These are phyloP conservation scores for Hordeum vulgare DNA, from an alignment of 176 grass and related monocot species.

Conservation along the genomic window DNA sequence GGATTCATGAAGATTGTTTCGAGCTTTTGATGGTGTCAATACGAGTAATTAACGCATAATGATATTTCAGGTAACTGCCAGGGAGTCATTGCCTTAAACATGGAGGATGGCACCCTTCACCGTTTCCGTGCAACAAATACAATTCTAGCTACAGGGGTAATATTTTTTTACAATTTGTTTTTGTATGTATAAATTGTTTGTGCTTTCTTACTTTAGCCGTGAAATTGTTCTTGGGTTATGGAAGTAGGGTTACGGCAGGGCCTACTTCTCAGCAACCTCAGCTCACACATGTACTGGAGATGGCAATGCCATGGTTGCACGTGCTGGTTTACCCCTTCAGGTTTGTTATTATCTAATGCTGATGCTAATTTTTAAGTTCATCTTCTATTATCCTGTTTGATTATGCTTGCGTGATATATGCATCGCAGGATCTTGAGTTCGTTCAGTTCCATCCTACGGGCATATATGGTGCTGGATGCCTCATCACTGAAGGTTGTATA, in stretches of 20 bases:
- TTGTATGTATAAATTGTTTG: background rate
- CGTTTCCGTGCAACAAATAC: constrained; percentile 61
- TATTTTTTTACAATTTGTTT: background rate
- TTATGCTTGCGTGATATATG: constrained; percentile 24
- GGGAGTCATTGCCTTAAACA: constrained; percentile 76
- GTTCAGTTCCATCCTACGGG: constrained; percentile 87
- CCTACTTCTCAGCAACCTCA: constrained; percentile 97
- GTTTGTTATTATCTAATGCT: constrained; percentile 36
- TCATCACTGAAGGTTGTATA: constrained; percentile 78
- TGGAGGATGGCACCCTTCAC: constrained; percentile 81
- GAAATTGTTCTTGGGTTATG: background rate
- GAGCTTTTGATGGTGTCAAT: background rate
- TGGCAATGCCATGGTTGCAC: constrained; percentile 97
- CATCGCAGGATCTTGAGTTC: constrained; percentile 95
- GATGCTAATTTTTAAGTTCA: background rate
- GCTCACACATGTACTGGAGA: constrained; percentile 99
- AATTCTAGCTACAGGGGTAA: constrained; percentile 74
- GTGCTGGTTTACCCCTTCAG: constrained; percentile 93
- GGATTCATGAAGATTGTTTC: background rate
- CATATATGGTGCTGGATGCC: constrained; percentile 86
- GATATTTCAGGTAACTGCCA: constrained; percentile 47
- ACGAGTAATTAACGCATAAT: constrained; percentile 1
- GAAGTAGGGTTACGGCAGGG: constrained; percentile 70
- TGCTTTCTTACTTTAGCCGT: background rate
- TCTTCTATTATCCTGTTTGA: constrained; percentile 6